These are phyloP conservation scores for Neopestalotiopsis rosae DNA, from an alignment of 2,329 filamentous ascomycete species.

Conservation along the genomic window DNA sequence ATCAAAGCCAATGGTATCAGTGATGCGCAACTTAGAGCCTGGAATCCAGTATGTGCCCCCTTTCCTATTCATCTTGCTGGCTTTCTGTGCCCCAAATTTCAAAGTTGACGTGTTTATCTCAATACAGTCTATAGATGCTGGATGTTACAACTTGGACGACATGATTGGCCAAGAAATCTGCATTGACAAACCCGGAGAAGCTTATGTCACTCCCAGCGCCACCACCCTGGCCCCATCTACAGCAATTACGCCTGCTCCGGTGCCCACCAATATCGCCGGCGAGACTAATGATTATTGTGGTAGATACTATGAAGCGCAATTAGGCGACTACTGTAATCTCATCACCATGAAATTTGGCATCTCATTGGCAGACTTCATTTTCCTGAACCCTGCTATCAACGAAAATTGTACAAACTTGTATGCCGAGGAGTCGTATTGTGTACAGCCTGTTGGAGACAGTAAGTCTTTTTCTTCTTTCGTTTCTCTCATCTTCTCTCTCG, in stretches of 20 bases:
- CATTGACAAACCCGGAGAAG: conserved; percentile 16
- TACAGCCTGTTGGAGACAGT: conserved; percentile 30
- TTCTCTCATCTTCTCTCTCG: too few species aligned
- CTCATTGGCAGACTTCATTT: conserved; percentile 26
- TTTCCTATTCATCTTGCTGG: neutral
- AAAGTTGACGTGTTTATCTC: too few species aligned
- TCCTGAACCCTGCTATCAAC: conserved; percentile 19
- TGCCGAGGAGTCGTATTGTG: conserved; percentile 29
- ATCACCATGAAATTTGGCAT: conserved; percentile 28
- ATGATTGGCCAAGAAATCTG: conserved; percentile 25
- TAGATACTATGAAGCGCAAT: conserved; percentile 26
- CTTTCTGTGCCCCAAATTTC: neutral
- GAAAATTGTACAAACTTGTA: conserved; percentile 28
- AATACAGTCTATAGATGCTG: conserved; percentile 20
- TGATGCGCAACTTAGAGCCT: conserved; percentile 24
- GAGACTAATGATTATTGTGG: conserved; percentile 27
- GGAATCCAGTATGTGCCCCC: conserved; percentile 12
- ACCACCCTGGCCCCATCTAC: conserved; percentile 16
- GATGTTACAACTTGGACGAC: conserved; percentile 26
- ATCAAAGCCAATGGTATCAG: conserved; percentile 25
- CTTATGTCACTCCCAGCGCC: conserved; percentile 6
- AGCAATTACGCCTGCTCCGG: conserved; percentile 23
- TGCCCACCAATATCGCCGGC: conserved; percentile 27
- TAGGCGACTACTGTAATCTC: conserved; percentile 32
- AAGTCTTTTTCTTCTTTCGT: neutral